Evolutionary conservation across 371 early-diverging fungal species (phyloP).

Genomic region (Mortierella sp.): DNA sequence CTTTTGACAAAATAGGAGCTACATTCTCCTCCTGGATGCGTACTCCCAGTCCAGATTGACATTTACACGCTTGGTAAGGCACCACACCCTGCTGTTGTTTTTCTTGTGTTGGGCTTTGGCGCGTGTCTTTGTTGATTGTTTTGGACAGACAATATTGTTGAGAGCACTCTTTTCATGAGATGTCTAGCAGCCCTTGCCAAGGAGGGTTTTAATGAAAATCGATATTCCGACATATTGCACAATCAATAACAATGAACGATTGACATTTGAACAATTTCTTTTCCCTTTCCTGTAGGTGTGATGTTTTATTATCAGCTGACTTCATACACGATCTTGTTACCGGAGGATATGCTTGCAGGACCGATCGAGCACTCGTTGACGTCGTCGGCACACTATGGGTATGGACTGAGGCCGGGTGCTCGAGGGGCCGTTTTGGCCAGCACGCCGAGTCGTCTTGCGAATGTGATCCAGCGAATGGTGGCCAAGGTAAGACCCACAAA

Average conservation of each 20-base stretch:
- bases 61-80: constrained; percentile 50
- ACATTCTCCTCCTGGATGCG: constrained; percentile 47
- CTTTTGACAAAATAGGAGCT: constrained; percentile 26
- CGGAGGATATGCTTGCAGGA: constrained; percentile 30
- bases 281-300: constrained; percentile 15
- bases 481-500: constrained; percentile 29
- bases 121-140: neutral
- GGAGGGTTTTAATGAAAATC: no score
- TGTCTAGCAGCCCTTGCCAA: neutral
- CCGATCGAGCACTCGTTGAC: constrained; percentile 23
- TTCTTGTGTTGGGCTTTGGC: neutral
- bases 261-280: neutral
- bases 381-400: constrained; percentile 17
- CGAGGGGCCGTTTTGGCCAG: constrained; percentile 16
- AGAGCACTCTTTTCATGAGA: neutral
- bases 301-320: constrained; percentile 52
- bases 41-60: constrained; percentile 47
- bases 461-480: constrained; percentile 42
- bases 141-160: neutral
- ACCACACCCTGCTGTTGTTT: neutral
- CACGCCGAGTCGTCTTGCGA: constrained; percentile 32
- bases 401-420: neutral
- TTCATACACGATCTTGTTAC: constrained; percentile 29
- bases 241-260: neutral
- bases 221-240: neutral